A percentile compares a stretch with the other conserved stretches of the same genome.
Evolutionary conservation across 2,329 filamentous ascomycete genomes (phyloP).

Genomic region (Sarocladium strictum): DNA sequence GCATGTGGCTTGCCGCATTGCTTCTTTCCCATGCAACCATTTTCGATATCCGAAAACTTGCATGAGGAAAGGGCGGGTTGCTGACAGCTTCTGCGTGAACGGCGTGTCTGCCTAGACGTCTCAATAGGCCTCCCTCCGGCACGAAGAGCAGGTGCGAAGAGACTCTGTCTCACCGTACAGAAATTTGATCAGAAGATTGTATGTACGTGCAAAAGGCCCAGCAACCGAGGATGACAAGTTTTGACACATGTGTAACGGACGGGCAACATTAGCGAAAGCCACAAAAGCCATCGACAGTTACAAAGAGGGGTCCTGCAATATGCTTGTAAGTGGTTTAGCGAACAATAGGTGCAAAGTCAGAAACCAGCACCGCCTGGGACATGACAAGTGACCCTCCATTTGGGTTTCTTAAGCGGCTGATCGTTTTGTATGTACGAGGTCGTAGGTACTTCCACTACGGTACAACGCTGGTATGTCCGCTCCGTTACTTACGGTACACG

Average conservation of each 20-base stretch:
- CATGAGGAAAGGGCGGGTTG: not conserved
- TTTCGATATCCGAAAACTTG: constrained; percentile 1
- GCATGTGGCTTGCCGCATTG: not conserved
- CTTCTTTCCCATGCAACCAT: not conserved
- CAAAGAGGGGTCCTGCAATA: too few species aligned
- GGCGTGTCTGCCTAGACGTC: not conserved
- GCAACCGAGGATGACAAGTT: too few species aligned
- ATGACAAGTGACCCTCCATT: constrained; percentile 1
- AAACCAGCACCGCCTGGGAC: not conserved
- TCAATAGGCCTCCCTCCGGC: not conserved
- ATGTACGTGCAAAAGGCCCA: not conserved
- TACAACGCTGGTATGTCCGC: too few species aligned
- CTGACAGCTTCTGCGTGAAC: not conserved
- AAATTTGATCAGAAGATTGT: not conserved
- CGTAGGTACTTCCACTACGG: not conserved
- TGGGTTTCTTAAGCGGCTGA: not conserved
- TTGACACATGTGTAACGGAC: too few species aligned
- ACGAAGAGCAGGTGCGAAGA: too few species aligned
- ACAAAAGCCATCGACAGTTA: too few species aligned
- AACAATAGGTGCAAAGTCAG: too few species aligned
- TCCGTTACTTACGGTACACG: not conserved
- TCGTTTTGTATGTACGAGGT: not conserved
- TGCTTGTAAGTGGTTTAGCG: too few species aligned
- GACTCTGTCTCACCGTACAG: too few species aligned
- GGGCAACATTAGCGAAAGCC: too few species aligned